Conservation (phyloP, 2,329 filamentous ascomycete genomes). For the Scedosporium minutisporum region DNA sequence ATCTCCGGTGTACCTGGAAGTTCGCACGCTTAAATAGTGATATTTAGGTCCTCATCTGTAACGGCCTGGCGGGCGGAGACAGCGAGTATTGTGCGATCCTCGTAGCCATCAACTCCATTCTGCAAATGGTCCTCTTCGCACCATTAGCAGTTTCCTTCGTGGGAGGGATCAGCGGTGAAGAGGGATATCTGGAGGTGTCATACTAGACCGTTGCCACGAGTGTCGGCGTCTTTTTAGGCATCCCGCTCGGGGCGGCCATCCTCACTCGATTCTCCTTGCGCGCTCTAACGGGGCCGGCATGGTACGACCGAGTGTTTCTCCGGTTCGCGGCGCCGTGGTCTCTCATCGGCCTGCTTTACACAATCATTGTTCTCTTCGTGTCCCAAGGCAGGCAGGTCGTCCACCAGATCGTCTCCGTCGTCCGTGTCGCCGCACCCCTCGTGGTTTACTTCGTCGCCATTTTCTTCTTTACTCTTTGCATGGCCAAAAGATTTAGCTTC, state of each 20-base stretch:
- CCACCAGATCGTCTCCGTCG: constrained; percentile 72
- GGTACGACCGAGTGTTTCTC: constrained; percentile 64
- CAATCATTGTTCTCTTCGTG: constrained; percentile 77
- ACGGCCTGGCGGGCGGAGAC: constrained; percentile 57
- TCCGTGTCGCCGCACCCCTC: constrained; percentile 71
- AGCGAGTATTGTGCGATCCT: constrained; percentile 74
- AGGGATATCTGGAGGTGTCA: constrained; percentile 25
- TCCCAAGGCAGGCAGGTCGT: constrained; percentile 70
- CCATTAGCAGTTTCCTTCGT: constrained; percentile 63
- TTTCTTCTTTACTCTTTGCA: constrained; percentile 59
- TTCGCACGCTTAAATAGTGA: neutral
- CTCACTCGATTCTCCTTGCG: constrained; percentile 61
- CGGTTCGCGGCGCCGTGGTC: constrained; percentile 62
- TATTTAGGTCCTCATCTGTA: constrained; percentile 57
- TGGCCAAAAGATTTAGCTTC: constrained; percentile 58
- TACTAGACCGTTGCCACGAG: constrained; percentile 67
- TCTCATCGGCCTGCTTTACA: constrained; percentile 75
- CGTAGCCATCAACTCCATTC: constrained; percentile 63
- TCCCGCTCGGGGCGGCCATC: constrained; percentile 71
- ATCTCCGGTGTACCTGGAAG: neutral
- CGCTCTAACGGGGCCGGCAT: constrained; percentile 39
- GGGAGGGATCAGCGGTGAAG: constrained; percentile 49
- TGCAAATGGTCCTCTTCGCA: constrained; percentile 66
- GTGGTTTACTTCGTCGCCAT: constrained; percentile 71
- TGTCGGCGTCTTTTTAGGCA: constrained; percentile 76